Evolutionary conservation across 2,329 filamentous ascomycete species (phyloP), one percentile per base, ranked within the genome.

Genomic region (Pseudogymnoascus sp.): DNA sequence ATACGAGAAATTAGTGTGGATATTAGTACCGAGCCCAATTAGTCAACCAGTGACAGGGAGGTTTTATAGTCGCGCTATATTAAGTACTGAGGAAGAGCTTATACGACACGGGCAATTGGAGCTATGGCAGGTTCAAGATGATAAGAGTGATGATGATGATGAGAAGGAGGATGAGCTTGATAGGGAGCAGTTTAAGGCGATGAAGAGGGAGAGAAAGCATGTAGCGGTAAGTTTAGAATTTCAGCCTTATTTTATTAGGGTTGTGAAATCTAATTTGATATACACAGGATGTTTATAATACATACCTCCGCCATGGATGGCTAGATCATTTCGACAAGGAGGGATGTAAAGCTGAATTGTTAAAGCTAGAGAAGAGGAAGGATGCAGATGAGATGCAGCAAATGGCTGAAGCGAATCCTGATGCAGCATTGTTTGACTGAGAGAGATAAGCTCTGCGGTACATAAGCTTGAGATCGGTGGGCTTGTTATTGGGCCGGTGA

Each of bases 181-280:
- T 33, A 33, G 31, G 31, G 31, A 33, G 31, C 31, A 33, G 31
- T 33, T 33, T 33, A 33, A 33, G 31, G 31, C 31, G 31, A 33
- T 8, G 31, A 33, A 33, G 31, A 33, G 31, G 31, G 31, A 33
- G 9, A 33, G 31, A 33, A 33, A 33, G 31, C 31, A 33, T 33
- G 31, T 33, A 33, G 31, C 31, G 31, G 31, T 33, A 33, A 3
- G 31, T 33, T 33, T 10, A 33, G 31, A 33, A 33, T 8, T 33
- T 33, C 31, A 10, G 31, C 31, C 31, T 33, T 33, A 10, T 33
- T 33, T 33, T 33, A 33, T 33, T 33, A 33, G 31, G 11, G 31
- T 33, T 33, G 31, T 33, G 47, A 53, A 53, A 53, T 23, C 47
- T 53, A 21, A 53, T 53, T 53, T 53, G 47, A 53, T 53, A 53